Percentiles rank a stretch among this genome's conserved stretches.
Conservation (phyloP, 768 basidiomycete genomes). For the Jaapia argillacea region DNA sequence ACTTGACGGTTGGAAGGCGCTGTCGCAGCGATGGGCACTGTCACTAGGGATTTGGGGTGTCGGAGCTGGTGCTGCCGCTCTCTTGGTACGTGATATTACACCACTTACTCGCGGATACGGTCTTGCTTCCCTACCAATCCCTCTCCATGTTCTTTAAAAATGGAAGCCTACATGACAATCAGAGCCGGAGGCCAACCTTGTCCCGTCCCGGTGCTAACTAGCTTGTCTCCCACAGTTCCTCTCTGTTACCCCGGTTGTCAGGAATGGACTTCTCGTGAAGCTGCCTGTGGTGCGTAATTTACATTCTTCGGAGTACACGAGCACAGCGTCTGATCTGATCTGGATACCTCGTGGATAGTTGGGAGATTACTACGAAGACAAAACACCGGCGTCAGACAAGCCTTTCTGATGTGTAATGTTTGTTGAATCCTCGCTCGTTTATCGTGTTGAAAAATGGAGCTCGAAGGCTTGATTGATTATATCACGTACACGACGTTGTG, state of each 20-base stretch:
- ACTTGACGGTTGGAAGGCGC: no score
- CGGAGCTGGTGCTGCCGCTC: slow-evolving; percentile 53
- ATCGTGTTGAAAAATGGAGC: no score
- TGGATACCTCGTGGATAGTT: slow-evolving; percentile 32
- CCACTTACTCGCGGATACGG: not conserved
- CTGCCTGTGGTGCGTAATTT: slow-evolving; percentile 67
- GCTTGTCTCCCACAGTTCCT: no score
- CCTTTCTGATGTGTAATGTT: slow-evolving; percentile 53
- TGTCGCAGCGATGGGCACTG: slow-evolving; percentile 40
- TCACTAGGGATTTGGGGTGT: slow-evolving; percentile 63
- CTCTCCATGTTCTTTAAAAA: no score
- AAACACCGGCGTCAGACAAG: slow-evolving; percentile 72
- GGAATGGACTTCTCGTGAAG: slow-evolving; percentile 62
- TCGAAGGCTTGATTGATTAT: no score
- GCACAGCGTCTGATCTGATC: no score
- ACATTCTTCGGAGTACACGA: no score
- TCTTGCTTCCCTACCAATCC: slow-evolving; percentile 6
- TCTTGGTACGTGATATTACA: slow-evolving; percentile 42
- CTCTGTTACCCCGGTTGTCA: slow-evolving; percentile 80
- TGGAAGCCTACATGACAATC: no score
- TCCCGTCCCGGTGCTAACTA: no score
- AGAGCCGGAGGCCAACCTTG: no score
- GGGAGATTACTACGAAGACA: slow-evolving; percentile 67
- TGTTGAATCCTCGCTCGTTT: no score
- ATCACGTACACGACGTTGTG: no score